Evolutionary conservation across 306 rosid genomes (phyloP).

Genomic region (Gastrolobium villosum): DNA sequence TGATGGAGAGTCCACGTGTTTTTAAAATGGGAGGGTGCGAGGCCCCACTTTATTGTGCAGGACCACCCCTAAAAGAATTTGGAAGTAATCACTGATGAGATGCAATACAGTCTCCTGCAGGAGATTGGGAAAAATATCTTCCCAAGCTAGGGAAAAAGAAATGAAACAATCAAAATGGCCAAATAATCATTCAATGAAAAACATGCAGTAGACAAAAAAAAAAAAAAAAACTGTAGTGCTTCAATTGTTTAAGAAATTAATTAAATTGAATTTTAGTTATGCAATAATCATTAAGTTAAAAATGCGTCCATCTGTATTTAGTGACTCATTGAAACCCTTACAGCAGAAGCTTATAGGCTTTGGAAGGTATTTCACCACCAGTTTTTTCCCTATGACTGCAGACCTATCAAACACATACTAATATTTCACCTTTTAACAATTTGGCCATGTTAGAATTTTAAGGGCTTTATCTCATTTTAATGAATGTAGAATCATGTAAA

Average conservation of each 20-base stretch:
- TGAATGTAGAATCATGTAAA: slow-evolving; percentile 8
- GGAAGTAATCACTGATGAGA: not conserved
- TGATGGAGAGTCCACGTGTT: slow-evolving; percentile 9
- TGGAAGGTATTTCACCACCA: not conserved
- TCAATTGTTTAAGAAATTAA: not conserved
- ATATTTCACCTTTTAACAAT: not conserved
- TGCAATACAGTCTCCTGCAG: not conserved
- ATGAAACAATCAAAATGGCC: slow-evolving; percentile 20
- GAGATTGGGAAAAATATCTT: slow-evolving; percentile 1
- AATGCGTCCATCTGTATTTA: not conserved
- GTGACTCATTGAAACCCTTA: not conserved
- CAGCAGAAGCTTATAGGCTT: slow-evolving; percentile 4
- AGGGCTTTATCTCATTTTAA: not conserved
- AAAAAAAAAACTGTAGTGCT: not conserved
- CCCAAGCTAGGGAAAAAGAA: not conserved
- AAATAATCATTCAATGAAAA: slow-evolving; percentile 20
- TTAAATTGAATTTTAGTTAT: not conserved
- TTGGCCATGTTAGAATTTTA: too few relatives aligned
- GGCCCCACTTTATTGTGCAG: not conserved
- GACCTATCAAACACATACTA: not conserved
- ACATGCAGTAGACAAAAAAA: not conserved
- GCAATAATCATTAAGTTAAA: not conserved
- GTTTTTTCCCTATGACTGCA: not conserved
- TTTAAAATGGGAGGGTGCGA: slow-evolving; percentile 3
- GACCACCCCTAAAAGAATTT: not conserved